Evolutionary conservation across 345 rosid species (phyloP).

Genomic region (Populus simonii): DNA sequence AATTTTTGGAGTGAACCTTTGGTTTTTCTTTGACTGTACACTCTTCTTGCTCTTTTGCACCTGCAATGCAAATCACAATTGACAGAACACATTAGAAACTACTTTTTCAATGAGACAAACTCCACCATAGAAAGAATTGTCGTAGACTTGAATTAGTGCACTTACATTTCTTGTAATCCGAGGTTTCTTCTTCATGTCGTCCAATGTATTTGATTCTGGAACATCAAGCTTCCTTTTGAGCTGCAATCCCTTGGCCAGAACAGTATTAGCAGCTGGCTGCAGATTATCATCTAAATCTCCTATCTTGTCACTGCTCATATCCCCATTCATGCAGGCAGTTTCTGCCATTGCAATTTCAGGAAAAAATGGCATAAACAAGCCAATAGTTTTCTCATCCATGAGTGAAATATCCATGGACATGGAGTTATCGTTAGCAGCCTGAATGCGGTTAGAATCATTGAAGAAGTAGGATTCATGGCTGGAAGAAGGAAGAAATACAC

Average conservation of each 20-base stretch:
- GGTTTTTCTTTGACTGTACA: slow-evolving; percentile 39
- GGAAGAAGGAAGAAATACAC: slow-evolving; percentile 19
- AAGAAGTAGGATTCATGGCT: slow-evolving; percentile 18
- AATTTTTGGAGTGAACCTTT: slow-evolving; percentile 25
- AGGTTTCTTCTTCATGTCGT: slow-evolving; percentile 33
- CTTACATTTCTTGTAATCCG: slow-evolving; percentile 44
- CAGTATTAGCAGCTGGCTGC: slow-evolving; percentile 16
- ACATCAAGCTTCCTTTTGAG: slow-evolving; percentile 37
- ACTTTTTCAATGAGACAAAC: neutral
- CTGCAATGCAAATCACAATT: slow-evolving; percentile 7
- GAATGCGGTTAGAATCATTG: slow-evolving; percentile 19
- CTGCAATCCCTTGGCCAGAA: slow-evolving; percentile 24
- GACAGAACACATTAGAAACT: neutral
- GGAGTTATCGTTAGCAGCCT: slow-evolving; percentile 9
- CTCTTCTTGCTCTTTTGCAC: slow-evolving; percentile 26
- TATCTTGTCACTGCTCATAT: neutral
- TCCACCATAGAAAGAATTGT: neutral
- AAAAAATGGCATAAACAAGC: slow-evolving; percentile 9
- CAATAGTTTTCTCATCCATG: slow-evolving; percentile 22
- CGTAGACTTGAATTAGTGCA: neutral
- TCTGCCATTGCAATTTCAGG: slow-evolving; percentile 29
- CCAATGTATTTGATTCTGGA: slow-evolving; percentile 23
- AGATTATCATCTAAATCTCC: slow-evolving; percentile 2
- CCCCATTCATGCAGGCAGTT: slow-evolving; percentile 14
- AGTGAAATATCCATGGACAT: slow-evolving; percentile 30